Percentiles rank a stretch among this genome's conserved stretches.
phyloP scores from a whole-genome alignment of 371 early-diverging fungal species.

The Capniomyces stellatus region DNA sequence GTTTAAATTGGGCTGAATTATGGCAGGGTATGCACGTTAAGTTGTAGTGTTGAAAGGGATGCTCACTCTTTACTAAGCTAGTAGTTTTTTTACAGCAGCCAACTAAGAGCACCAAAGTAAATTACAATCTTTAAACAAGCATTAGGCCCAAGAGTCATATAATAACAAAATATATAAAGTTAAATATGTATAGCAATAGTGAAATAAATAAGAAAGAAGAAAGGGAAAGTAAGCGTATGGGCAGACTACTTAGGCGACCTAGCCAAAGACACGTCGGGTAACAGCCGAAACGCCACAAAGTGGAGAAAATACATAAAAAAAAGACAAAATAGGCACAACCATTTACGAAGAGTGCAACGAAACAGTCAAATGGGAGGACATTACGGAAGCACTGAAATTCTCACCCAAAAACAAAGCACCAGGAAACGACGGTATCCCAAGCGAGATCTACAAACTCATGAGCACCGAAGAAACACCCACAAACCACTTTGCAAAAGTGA shows the following conservation, averaged over 20 bases:
- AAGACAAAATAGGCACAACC: background rate
- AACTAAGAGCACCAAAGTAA: no score
- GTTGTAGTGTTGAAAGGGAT: no score
- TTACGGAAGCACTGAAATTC: background rate
- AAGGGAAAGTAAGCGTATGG: background rate
- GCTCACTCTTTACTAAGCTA: no score
- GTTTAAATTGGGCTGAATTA: no score
- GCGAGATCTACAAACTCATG: constrained; percentile 1
- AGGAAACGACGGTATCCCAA: background rate
- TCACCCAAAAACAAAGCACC: constrained; percentile 1
- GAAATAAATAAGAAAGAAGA: no score
- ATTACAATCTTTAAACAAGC: no score
- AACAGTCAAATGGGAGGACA: background rate
- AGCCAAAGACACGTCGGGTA: background rate
- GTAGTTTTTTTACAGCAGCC: no score
- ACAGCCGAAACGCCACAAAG: background rate
- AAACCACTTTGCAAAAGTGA: background rate
- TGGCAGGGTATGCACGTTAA: no score
- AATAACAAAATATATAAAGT: no score
- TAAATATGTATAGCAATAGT: no score
- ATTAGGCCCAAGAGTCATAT: no score
- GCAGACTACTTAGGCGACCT: background rate
- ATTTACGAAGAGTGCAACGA: background rate
- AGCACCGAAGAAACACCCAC: background rate
- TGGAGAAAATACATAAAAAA: no score